Evolutionary conservation across 352 stramenopile species (phyloP).

Genomic region (Elongisporangium senticosum): DNA sequence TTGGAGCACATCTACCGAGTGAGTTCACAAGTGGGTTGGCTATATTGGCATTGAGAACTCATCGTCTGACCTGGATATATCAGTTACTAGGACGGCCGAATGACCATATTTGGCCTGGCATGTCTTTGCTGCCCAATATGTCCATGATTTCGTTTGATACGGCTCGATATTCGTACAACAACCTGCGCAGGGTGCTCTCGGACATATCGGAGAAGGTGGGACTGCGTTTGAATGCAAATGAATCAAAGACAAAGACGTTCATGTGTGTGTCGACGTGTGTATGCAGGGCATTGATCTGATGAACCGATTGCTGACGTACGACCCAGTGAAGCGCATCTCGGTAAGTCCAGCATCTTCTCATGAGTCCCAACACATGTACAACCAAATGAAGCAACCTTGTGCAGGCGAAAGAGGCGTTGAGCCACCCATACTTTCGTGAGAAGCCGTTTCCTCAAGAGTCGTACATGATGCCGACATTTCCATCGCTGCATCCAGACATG

Average conservation of each 20-base stretch:
- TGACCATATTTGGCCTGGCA: slow-evolving; percentile 53
- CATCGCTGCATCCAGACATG: slow-evolving; percentile 43
- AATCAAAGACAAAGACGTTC: background rate
- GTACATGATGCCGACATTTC: slow-evolving; percentile 62
- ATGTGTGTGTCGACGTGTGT: slow-evolving; percentile 10
- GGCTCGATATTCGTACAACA: slow-evolving; percentile 29
- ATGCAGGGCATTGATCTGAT: slow-evolving; percentile 38
- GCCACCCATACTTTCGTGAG: slow-evolving; percentile 59
- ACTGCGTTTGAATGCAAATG: background rate
- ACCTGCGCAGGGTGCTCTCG: slow-evolving; percentile 26
- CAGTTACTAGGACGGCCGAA: slow-evolving; percentile 55
- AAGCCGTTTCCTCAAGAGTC: slow-evolving; percentile 54
- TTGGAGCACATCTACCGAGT: slow-evolving; percentile 68
- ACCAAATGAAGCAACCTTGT: background rate
- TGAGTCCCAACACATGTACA: background rate
- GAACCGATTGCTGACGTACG: slow-evolving; percentile 43
- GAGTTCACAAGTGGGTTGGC: background rate
- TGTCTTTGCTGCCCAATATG: slow-evolving; percentile 33
- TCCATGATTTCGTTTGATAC: slow-evolving; percentile 33
- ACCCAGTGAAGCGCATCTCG: slow-evolving; percentile 41
- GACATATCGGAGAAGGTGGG: slow-evolving; percentile 30
- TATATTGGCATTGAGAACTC: background rate
- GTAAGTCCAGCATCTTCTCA: slow-evolving; percentile 12
- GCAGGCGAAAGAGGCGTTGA: slow-evolving; percentile 39
- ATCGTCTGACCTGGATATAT: background rate